A percentile compares a stretch with the other conserved stretches of the same genome.
Conservation (phyloP, 352 stramenopile species). For the Phytopythium ostracodes region DNA sequence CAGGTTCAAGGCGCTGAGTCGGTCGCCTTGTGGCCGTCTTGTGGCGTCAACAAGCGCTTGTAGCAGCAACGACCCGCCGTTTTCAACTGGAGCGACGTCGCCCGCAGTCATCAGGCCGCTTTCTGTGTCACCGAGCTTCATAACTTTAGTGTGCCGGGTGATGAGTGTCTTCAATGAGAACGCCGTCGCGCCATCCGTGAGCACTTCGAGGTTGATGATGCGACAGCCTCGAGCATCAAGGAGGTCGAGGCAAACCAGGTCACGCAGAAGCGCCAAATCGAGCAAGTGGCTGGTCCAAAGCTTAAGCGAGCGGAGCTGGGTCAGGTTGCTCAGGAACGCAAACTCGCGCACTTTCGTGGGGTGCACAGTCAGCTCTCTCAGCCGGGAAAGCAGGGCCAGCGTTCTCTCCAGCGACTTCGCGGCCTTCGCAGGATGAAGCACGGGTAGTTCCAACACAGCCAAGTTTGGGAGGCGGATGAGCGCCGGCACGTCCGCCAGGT, state of each 20-base stretch:
- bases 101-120: no score
- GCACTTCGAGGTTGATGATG: not conserved
- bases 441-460: not conserved
- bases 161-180: not conserved
- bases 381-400: not conserved
- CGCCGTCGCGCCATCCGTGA: not conserved
- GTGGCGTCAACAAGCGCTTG: not conserved
- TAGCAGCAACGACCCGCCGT: not conserved
- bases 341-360: not conserved
- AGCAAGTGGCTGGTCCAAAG: not conserved
- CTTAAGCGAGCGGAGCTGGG: not conserved
- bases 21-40: not conserved
- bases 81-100: not conserved
- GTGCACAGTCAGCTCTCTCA: not conserved
- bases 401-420: not conserved
- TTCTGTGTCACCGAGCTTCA: not conserved
- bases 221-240: not conserved
- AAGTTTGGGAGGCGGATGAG: not conserved
- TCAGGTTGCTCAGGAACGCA: not conserved
- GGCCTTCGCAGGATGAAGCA: not conserved
- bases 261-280: not conserved
- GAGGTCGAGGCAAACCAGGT: not conserved
- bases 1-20: not conserved
- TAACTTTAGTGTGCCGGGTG: not conserved
- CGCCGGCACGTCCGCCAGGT: not conserved